Conservation (phyloP, 352 stramenopile species). For the Thraustochytrium sp. region DNA sequence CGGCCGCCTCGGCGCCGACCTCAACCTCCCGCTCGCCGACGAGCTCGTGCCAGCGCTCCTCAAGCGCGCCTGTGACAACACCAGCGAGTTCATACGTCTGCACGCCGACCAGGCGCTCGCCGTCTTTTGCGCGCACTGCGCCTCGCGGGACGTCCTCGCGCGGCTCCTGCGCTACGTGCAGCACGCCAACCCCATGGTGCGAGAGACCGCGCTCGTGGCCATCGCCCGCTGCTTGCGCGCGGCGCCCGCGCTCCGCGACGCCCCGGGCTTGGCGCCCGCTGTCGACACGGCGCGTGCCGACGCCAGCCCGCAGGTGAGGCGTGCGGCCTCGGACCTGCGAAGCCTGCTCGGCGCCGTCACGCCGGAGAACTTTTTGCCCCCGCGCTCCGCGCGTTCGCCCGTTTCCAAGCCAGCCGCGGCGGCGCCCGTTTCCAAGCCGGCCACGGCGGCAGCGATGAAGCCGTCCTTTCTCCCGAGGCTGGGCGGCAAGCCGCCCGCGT, state of each 20-base stretch:
- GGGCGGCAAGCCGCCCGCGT: too few relatives aligned
- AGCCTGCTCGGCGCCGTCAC: too few relatives aligned
- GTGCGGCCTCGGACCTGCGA: neutral
- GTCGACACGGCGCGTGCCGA: neutral
- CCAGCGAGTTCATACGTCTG: neutral
- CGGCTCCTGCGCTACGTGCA: neutral
- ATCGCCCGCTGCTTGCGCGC: neutral
- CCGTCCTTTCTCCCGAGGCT: too few relatives aligned
- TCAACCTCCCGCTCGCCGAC: neutral
- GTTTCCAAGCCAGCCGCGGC: too few relatives aligned
- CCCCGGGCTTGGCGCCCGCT: neutral
- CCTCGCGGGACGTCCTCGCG: neutral
- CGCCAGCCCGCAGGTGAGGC: neutral
- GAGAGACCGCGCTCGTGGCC: neutral
- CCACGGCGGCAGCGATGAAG: too few relatives aligned
- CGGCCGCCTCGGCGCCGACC: neutral
- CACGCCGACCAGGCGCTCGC: neutral
- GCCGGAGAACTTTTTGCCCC: too few relatives aligned
- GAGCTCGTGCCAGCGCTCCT: conserved; percentile 6
- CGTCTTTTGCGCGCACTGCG: conserved; percentile 14
- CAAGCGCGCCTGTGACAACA: conserved; percentile 16
- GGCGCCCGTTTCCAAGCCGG: too few relatives aligned
- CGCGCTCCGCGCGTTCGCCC: too few relatives aligned
- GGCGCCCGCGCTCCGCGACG: neutral
- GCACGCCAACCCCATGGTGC: neutral